Conservation (phyloP, 495 filamentous ascomycete species). For the Apodospora peruviana region DNA sequence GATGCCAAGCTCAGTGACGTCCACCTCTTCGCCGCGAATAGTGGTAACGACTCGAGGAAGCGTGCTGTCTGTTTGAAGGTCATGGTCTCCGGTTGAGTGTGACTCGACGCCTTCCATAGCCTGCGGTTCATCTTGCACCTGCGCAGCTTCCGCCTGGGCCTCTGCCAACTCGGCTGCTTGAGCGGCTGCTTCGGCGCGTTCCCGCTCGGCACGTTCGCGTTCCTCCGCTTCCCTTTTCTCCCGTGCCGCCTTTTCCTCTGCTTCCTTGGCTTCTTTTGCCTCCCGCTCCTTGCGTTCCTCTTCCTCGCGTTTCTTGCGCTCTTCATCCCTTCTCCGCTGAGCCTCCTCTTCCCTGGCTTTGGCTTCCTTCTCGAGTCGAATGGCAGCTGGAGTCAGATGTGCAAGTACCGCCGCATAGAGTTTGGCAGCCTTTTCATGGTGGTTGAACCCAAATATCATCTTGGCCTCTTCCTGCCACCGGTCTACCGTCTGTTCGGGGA, state of each 20-base stretch:
- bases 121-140: slow-evolving; percentile 33
- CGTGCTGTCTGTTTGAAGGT: slow-evolving; percentile 17
- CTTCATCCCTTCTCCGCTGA: slow-evolving; percentile 62
- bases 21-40: slow-evolving; percentile 76
- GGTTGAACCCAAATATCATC: slow-evolving; percentile 67
- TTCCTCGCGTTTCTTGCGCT: slow-evolving; percentile 51
- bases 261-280: slow-evolving; percentile 55
- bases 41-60: slow-evolving; percentile 64
- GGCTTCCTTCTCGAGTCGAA: slow-evolving; percentile 65
- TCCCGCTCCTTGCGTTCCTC: slow-evolving; percentile 49
- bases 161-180: slow-evolving; percentile 23
- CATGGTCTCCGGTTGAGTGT: slow-evolving; percentile 31
- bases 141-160: slow-evolving; percentile 2
- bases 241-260: slow-evolving; percentile 50
- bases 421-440: slow-evolving; percentile 65
- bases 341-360: slow-evolving; percentile 54
- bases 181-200: slow-evolving; percentile 41
- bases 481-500: slow-evolving; percentile 57
- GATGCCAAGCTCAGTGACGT: slow-evolving; percentile 91
- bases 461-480: slow-evolving; percentile 91
- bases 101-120: slow-evolving; percentile 87
- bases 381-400: slow-evolving; percentile 75
- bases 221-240: slow-evolving; percentile 56
- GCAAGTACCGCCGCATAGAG: slow-evolving; percentile 64
- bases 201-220: slow-evolving; percentile 46